Evolutionary conservation across 495 filamentous ascomycete genomes (phyloP), one percentile per base, ranked within the genome.

Genomic region (Neurospora sp.): DNA sequence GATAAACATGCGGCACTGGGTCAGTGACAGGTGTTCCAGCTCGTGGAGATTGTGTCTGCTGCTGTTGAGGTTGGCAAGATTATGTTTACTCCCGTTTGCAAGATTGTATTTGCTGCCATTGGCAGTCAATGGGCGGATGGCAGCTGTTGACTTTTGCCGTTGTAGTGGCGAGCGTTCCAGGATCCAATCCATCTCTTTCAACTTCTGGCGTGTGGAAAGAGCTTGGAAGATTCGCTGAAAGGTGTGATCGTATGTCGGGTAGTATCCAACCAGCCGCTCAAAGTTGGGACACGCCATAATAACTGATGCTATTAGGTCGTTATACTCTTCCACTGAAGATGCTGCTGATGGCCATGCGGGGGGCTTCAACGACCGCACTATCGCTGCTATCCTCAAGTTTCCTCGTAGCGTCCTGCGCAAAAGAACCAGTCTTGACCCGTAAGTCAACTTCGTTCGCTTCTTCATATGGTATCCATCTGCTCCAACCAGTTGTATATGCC

Each of bases 251-350:
- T 93, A 94, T 9, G 87, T 83, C 9, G 90, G 87, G 76, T 91
- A 89, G 74, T 90, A 88, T 3, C 94, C 93, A 41, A 89, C 80
- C 20, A 97, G 81, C 53, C 87, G 84, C 78, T 97, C 93, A 46
- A 98, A 82, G 78, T 96, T 95, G 11, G 93, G 93, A 78, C 94
- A 97, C 6, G 88, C 83, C 90, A 94, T 94, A 39, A 97, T 88
- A 38, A 98, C 82, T 7, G 92, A 93, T 6, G 93, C 92, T 5
- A 94, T 84, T 41, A 92, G 73, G 75, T 94, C 89, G 40, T 91
- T 86, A 74, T 93, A 91, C 70, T 91, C 86, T 68, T 88, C 87
- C 77, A 85, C 73, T 79, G 78, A 86, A 82, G 75, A 71, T 9
- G 82, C 78, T 53, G 83, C 83, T 10, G 82, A 85, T 20, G 88